Evolutionary conservation across 1,139 yeast genomes (phyloP), one percentile per base, ranked within the genome.

Genomic region (Ogataea hybrid): DNA sequence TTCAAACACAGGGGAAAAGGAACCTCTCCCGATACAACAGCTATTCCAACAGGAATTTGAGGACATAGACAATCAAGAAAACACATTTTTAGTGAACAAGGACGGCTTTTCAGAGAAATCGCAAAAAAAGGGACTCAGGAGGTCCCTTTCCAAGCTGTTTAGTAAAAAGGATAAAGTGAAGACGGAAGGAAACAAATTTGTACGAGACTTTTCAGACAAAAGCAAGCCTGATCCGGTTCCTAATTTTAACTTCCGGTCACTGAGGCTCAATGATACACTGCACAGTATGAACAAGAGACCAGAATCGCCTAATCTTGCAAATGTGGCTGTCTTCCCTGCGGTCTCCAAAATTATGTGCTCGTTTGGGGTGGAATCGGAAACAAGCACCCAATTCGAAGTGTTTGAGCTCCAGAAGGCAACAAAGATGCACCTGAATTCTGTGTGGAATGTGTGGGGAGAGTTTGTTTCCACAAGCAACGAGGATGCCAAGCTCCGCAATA

Each of bases 401-500:
- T 45, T 49, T 42, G 49, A 43, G 27, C 28, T 33, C 5, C 37
- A 37, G 11, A 37, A 30, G 28, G 43, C 47, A 8, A 35, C 38
- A 12, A 20, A 38, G 2, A 34, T 39, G 9, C 48, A 43, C 21
- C 20, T 49, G 22, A 47, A 39, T 23, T 38, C 44, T 4, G 44
- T 45, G n/a, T 49, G 52, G 52, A 49, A 49, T 28, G 46, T 47
- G 15, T 49, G 52, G 52, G 37, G 48, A 8, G 49, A 49, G 31
- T 21, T 39, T 28, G 42, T 37, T 3, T 30, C 42, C 9, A 22
- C 30, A 10, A 42, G 34, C 7, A 36, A 25, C 3, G 23, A 35
- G 15, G 32, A 16, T 2, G 22, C 36, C 6, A 41, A 46, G 25
- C 32, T 39, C 22, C 36, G 43, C 17, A 43, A 42, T 17, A 31